Conservation (phyloP, 805 yeast genomes). For the Komagataella kurtzmanii region DNA sequence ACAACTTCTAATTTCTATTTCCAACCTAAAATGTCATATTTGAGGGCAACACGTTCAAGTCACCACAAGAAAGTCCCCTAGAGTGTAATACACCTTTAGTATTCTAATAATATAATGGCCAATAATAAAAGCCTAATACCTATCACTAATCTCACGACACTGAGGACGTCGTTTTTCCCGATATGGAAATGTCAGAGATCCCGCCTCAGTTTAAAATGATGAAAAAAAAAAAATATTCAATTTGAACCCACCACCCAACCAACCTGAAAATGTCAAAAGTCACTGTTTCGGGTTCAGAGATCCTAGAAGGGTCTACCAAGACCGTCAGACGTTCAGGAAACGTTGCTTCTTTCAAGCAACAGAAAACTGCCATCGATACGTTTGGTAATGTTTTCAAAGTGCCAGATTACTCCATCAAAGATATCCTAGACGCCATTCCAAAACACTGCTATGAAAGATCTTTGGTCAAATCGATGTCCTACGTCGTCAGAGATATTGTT, state of each 20-base stretch:
- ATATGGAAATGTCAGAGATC: background rate
- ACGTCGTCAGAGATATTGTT: constrained; percentile 38
- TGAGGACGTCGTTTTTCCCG: background rate
- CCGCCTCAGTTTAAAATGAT: background rate
- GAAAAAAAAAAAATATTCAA: background rate
- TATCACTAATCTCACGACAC: background rate
- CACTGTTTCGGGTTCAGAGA: background rate
- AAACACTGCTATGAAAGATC: constrained; percentile 47
- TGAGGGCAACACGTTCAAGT: too few relatives aligned
- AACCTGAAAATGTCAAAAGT: background rate
- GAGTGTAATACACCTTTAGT: too few relatives aligned
- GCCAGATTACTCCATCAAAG: constrained; percentile 51
- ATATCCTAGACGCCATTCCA: constrained; percentile 44
- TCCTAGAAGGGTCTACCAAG: background rate
- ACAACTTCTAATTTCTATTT: too few relatives aligned
- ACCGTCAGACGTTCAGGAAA: constrained; percentile 6
- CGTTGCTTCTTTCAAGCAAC: constrained; percentile 9
- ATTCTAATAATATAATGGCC: too few relatives aligned
- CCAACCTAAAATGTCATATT: too few relatives aligned
- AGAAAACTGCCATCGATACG: constrained; percentile 30
- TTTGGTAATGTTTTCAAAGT: constrained; percentile 40
- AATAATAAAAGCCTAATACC: too few relatives aligned
- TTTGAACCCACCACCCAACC: background rate
- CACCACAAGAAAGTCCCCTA: too few relatives aligned
- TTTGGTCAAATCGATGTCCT: constrained; percentile 31